These are phyloP conservation scores for Microcyclospora pomicola DNA, from an alignment of 2,329 filamentous ascomycete genomes.

Conservation along the genomic window DNA sequence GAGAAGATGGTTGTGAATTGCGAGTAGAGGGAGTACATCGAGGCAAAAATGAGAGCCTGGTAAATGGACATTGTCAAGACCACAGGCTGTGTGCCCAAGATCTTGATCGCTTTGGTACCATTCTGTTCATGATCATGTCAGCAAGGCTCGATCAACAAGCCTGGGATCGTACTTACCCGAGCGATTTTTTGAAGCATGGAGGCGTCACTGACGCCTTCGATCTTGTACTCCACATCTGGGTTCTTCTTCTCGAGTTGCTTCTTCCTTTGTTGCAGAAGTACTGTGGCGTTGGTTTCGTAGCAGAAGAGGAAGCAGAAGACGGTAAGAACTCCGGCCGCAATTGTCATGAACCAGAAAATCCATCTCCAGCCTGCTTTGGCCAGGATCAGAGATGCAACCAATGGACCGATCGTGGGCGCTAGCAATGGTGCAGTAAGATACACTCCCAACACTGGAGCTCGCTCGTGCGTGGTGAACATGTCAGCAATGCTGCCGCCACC, in stretches of 20 bases:
- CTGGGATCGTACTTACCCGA: neutral
- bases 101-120: neutral
- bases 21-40: slow-evolving; percentile 35
- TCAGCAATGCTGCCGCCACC: slow-evolving; percentile 37
- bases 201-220: neutral
- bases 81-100: slow-evolving; percentile 26
- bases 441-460: slow-evolving; percentile 18
- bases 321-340: neutral
- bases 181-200: neutral
- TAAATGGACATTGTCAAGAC: slow-evolving; percentile 33
- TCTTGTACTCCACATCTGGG: neutral
- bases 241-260: neutral
- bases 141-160: neutral
- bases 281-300: neutral
- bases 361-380: neutral
- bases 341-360: slow-evolving; percentile 1
- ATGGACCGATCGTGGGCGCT: slow-evolving; percentile 6
- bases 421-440: slow-evolving; percentile 4
- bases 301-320: neutral
- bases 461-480: slow-evolving; percentile 33
- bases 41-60: slow-evolving; percentile 34
- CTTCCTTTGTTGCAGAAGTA: neutral
- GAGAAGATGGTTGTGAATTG: slow-evolving; percentile 35
- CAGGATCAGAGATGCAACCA: slow-evolving; percentile 17
- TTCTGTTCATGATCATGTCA: neutral